phyloP scores from a whole-genome alignment of 78 protist species.

The Polysphondylium violaceum region DNA sequence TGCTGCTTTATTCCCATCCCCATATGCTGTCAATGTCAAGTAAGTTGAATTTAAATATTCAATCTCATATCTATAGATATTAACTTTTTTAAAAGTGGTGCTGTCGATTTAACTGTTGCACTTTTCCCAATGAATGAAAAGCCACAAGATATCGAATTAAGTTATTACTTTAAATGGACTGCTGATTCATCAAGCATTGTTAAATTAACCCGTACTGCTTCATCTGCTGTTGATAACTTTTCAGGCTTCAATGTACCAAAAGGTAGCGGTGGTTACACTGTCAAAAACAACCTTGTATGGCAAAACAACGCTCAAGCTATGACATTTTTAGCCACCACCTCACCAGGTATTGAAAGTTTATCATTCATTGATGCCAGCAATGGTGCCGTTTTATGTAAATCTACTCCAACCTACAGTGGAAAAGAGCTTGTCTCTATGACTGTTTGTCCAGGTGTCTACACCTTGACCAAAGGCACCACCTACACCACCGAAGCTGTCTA shows the following conservation, averaged over 20 bases:
- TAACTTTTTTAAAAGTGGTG: constrained; percentile 8
- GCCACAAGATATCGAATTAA: neutral
- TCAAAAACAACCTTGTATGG: constrained; percentile 43
- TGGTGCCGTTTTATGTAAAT: constrained; percentile 41
- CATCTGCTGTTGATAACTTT: constrained; percentile 18
- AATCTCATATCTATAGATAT: neutral
- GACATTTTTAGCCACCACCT: constrained; percentile 50
- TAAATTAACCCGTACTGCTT: constrained; percentile 60
- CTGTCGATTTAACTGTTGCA: constrained; percentile 21
- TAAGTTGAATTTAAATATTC: neutral
- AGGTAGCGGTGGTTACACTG: constrained; percentile 22
- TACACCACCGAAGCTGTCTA: constrained; percentile 51
- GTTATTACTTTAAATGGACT: constrained; percentile 37
- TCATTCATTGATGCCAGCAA: neutral
- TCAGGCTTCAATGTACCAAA: constrained; percentile 53
- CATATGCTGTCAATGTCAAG: constrained; percentile 30
- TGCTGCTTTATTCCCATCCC: constrained; percentile 59
- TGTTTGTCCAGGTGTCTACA: neutral
- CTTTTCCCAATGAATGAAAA: neutral
- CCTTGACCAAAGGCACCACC: constrained; percentile 56
- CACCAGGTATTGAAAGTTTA: constrained; percentile 46
- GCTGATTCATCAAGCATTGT: neutral
- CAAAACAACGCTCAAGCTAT: constrained; percentile 46
- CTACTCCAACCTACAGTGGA: constrained; percentile 30
- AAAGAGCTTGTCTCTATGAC: constrained; percentile 17